These are phyloP conservation scores for Talaromyces wortmannii DNA, from an alignment of 495 filamentous ascomycete species.

Conservation along the genomic window DNA sequence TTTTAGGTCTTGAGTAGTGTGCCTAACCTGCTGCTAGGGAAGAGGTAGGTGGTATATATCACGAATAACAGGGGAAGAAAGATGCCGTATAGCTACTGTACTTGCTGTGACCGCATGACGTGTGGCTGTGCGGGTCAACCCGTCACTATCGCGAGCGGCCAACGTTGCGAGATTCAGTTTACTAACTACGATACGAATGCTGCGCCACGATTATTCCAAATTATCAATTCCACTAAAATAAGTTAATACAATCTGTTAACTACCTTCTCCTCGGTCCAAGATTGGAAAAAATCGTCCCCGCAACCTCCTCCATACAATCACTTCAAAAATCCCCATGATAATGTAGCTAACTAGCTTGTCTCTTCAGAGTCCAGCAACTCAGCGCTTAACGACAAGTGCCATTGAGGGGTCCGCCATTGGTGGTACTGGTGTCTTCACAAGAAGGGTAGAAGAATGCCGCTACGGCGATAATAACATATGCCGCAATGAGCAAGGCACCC, in stretches of 20 bases:
- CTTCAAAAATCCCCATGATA: background rate
- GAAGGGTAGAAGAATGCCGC: conserved; percentile 60
- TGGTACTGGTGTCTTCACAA: conserved; percentile 36
- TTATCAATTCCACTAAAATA: no score
- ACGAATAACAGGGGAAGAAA: no score
- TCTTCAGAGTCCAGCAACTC: background rate
- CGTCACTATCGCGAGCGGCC: no score
- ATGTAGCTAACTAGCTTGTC: background rate
- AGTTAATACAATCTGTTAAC: no score
- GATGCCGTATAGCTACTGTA: no score
- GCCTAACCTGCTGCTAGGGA: background rate
- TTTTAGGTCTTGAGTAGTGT: background rate
- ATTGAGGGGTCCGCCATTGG: conserved; percentile 13
- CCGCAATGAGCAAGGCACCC: conserved; percentile 71
- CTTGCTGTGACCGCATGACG: no score
- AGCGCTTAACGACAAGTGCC: background rate
- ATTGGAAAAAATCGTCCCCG: no score
- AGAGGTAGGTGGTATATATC: background rate
- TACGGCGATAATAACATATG: conserved; percentile 73
- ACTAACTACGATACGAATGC: no score
- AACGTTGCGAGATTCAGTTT: no score
- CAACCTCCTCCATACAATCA: background rate
- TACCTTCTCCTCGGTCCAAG: no score
- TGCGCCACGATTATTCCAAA: no score
- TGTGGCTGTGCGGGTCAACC: no score